These are phyloP conservation scores for Coelomomyces lativittatus DNA, from an alignment of 371 early-diverging fungal genomes.

Conservation along the genomic window DNA sequence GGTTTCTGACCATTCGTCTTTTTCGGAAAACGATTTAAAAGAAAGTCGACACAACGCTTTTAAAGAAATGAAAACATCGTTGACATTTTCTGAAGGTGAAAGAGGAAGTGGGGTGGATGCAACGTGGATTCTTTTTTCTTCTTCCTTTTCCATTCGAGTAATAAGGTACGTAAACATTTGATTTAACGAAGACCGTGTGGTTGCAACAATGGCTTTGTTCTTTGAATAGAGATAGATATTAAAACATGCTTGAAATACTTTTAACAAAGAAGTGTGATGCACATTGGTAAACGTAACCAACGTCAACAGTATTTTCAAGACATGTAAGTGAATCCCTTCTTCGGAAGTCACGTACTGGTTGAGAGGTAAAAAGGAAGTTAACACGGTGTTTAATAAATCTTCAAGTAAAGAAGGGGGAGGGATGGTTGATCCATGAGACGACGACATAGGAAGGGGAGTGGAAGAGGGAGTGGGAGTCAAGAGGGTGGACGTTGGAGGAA, in stretches of 20 bases:
- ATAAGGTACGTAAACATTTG: constrained; percentile 81
- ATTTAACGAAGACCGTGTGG: constrained; percentile 67
- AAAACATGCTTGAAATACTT: constrained; percentile 1
- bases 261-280: background rate
- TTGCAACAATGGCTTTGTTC: constrained; percentile 7
- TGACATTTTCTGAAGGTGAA: constrained; percentile 11
- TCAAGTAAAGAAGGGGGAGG: background rate
- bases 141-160: constrained; percentile 18
- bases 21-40: constrained; percentile 43
- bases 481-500: no score
- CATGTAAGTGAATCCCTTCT: background rate
- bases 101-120: constrained; percentile 8
- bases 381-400: background rate
- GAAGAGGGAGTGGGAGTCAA: no score
- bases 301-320: constrained; percentile 1
- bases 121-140: constrained; percentile 1
- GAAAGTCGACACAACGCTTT: constrained; percentile 83
- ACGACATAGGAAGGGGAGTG: no score
- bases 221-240: constrained; percentile 1
- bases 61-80: constrained; percentile 70
- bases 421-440: background rate
- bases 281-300: background rate
- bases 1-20: background rate
- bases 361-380: background rate
- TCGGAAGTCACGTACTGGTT: background rate